Evolutionary conservation across 208 protist genomes (phyloP).

Genomic region (Angomonas desouzai): DNA sequence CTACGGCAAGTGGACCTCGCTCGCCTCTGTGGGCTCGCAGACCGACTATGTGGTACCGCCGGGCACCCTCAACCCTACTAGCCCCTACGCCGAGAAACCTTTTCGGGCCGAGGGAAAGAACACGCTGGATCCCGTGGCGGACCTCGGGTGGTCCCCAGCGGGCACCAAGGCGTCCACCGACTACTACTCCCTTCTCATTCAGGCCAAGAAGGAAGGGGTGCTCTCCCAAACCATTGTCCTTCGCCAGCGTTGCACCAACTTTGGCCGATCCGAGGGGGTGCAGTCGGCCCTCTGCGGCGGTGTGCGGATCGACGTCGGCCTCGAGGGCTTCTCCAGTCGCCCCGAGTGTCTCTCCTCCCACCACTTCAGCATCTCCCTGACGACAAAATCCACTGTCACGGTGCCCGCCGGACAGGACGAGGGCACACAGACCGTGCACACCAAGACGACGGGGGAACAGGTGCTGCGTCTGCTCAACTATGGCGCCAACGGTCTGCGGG

Average conservation of each 20-base stretch:
- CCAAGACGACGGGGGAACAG: constrained; percentile 28
- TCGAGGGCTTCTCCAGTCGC: constrained; percentile 29
- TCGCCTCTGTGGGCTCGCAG: constrained; percentile 60
- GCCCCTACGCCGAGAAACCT: constrained; percentile 45
- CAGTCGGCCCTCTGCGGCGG: constrained; percentile 21
- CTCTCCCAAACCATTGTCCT: constrained; percentile 21
- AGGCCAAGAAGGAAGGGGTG: neutral
- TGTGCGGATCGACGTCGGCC: constrained; percentile 38
- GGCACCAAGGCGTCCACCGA: neutral
- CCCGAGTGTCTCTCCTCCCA: constrained; percentile 31
- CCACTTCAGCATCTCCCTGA: constrained; percentile 47
- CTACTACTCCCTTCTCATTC: neutral
- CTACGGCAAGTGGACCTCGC: constrained; percentile 49
- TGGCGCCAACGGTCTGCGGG: constrained; percentile 56
- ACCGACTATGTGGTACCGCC: constrained; percentile 66
- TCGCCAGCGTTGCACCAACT: constrained; percentile 13
- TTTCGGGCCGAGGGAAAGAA: constrained; percentile 22
- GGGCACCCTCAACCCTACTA: constrained; percentile 66
- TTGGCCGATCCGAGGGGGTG: constrained; percentile 35
- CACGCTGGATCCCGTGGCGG: constrained; percentile 28
- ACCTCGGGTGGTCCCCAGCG: constrained; percentile 38
- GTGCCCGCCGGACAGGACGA: no score
- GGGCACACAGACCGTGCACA: constrained; percentile 24
- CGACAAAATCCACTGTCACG: neutral
- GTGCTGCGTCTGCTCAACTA: constrained; percentile 70